These are phyloP conservation scores for Akebia trifoliata DNA, from an alignment of 164 flowering plant genomes.

Conservation along the genomic window DNA sequence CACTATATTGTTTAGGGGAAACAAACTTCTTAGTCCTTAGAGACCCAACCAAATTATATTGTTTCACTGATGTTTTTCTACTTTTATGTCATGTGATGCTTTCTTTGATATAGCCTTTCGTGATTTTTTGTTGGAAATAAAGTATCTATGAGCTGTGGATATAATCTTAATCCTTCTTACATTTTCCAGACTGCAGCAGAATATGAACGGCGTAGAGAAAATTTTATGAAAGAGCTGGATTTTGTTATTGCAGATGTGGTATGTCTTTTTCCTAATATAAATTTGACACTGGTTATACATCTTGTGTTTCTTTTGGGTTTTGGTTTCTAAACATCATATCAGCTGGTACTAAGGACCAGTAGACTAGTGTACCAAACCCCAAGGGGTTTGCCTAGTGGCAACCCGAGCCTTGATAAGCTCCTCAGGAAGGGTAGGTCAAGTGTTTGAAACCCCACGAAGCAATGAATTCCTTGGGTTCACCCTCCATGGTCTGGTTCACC, in stretches of 20 bases:
- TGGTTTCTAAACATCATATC: not conserved
- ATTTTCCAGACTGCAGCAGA: constrained; percentile 82
- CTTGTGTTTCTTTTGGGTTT: not conserved
- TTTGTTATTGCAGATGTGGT: constrained; percentile 97
- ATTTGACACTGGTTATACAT: not conserved
- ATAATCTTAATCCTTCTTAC: constrained; percentile 5
- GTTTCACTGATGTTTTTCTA: too few species aligned
- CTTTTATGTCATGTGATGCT: not conserved
- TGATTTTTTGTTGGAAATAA: not conserved
- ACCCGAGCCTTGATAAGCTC: too few species aligned
- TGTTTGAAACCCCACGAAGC: too few species aligned
- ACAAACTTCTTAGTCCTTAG: too few species aligned
- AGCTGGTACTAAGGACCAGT: not conserved
- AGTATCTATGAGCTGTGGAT: not conserved
- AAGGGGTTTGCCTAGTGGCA: too few species aligned
- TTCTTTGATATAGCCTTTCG: not conserved
- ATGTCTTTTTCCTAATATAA: constrained; percentile 21
- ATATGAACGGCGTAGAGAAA: constrained; percentile 68
- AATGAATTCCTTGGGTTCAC: too few species aligned
- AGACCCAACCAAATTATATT: too few species aligned
- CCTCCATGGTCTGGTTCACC: too few species aligned
- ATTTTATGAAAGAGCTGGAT: constrained; percentile 86
- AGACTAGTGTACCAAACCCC: not conserved
- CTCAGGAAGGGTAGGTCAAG: too few species aligned
- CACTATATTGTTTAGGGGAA: too few species aligned